Evolutionary conservation across 2,329 filamentous ascomycete genomes (phyloP).

Genomic region (Aspergillus fumigatiaffinis): DNA sequence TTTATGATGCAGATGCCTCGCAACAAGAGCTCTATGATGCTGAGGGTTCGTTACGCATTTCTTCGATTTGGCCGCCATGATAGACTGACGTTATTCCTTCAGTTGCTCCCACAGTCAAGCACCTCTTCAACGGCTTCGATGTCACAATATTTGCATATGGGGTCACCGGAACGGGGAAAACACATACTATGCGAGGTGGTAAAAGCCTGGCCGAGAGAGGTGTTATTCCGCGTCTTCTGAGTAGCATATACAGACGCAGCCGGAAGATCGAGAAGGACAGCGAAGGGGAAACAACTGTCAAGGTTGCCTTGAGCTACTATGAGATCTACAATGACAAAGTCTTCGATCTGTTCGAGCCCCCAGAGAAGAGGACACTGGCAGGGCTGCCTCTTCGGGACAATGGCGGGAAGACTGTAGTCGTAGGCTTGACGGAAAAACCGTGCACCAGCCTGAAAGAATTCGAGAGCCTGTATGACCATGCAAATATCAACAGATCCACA

Average conservation of each 20-base stretch:
- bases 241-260: constrained; percentile 76
- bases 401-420: constrained; percentile 79
- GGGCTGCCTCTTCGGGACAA: constrained; percentile 82
- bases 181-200: constrained; percentile 91
- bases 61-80: not conserved
- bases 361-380: constrained; percentile 77
- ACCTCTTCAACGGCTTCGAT: constrained; percentile 79
- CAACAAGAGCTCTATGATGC: constrained; percentile 86
- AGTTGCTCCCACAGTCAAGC: constrained; percentile 88
- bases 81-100: constrained; percentile 18
- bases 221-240: constrained; percentile 80
- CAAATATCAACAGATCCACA: constrained; percentile 85
- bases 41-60: constrained; percentile 62
- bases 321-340: constrained; percentile 98
- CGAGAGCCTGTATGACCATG: constrained; percentile 82
- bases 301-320: constrained; percentile 82
- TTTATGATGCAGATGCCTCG: constrained; percentile 74
- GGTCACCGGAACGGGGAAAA: constrained; percentile 90
- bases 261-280: constrained; percentile 83
- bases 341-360: constrained; percentile 81
- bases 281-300: constrained; percentile 63
- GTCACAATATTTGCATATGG: constrained; percentile 91
- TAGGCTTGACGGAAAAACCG: constrained; percentile 76
- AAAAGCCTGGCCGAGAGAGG: constrained; percentile 81
- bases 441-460: constrained; percentile 88